Evolutionary conservation across 2,329 filamentous ascomycete species (phyloP).

Genomic region (Kalaharituber pfeilii): DNA sequence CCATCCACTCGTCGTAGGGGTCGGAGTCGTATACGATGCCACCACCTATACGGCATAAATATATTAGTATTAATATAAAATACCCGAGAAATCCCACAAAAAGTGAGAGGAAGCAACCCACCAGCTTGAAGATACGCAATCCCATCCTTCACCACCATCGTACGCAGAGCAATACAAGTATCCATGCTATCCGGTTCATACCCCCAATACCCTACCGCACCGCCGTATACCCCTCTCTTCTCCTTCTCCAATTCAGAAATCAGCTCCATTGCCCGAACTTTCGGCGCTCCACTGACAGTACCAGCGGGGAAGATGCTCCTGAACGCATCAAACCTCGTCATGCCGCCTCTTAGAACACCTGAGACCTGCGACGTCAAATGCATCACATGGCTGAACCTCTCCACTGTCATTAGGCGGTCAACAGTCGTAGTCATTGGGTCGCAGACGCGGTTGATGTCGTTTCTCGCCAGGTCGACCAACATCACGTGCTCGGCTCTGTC

Average conservation of each 20-base stretch:
- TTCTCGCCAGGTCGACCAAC: constrained; percentile 87
- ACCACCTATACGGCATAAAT: constrained; percentile 36
- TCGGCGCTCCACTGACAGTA: constrained; percentile 86
- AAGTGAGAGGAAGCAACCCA: constrained; percentile 4
- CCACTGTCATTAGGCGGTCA: constrained; percentile 83
- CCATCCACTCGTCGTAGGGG: constrained; percentile 76
- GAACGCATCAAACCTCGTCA: constrained; percentile 89
- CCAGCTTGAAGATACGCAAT: constrained; percentile 75
- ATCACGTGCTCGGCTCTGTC: constrained; percentile 93
- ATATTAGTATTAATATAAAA: background rate
- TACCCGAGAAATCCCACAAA: background rate
- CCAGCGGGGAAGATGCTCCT: constrained; percentile 92
- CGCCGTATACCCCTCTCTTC: constrained; percentile 89
- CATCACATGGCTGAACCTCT: constrained; percentile 92
- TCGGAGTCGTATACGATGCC: constrained; percentile 93
- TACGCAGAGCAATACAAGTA: constrained; percentile 57
- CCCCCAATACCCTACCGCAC: constrained; percentile 91
- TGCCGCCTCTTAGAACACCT: constrained; percentile 62
- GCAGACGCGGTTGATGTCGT: constrained; percentile 91
- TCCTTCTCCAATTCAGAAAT: constrained; percentile 88
- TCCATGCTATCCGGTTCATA: constrained; percentile 48
- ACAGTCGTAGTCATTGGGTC: constrained; percentile 79
- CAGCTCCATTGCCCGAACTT: constrained; percentile 91
- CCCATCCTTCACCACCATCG: constrained; percentile 86
- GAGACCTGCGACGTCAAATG: constrained; percentile 93